Base-by-base conservation (phyloP, 2,329 filamentous ascomycete genomes). In the Beauveria rudraprayagi region DNA sequence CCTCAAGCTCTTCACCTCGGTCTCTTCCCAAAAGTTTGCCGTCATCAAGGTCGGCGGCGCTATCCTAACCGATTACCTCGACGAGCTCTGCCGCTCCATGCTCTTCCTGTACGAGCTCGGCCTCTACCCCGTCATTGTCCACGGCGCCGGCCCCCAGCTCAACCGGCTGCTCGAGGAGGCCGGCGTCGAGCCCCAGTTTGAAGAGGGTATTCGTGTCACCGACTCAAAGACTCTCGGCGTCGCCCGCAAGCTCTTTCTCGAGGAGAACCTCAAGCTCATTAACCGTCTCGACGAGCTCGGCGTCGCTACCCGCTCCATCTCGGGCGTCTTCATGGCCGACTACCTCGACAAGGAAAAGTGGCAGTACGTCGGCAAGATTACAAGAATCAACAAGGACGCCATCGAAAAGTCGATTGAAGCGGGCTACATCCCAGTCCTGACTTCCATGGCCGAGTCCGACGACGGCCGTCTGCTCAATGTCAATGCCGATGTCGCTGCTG, bases 21-120 rank as follows among this genome's bases (percentile, higher is more conserved):
- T 97, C 64, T 94, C 92, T 50, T 96, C 92, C 41, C 92, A 97
- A 78, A 92, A 96, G 72, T 99, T 97, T 75, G 93, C 92, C 67
- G 93, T 99, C 54, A 96, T 99, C 77, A 99, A 99, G 80, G 93
- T 97, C 61, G 94, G 93, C 64, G 94, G 93, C 64, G 94, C 93
- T 65, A 97, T 97, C 70, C 83, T 99, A 70, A 96, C 91, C 63
- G 92, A 97, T 72, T 89, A 97, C 75, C 83, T 97, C 61, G 90
- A 96, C 73, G 92, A 92, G 70, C 85, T 99, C 61, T 96, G 91
- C 71, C 88, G 89, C 60, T 92, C 90, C 55, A 82, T 97, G 62
- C 89, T 91, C 30, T 95, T 97, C 77, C 84, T 97, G 55, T 93
- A 96, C 77, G 90, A 96, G 80, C 91, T 97, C 71, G 92, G 92